Conservation (phyloP, 2,329 filamentous ascomycete genomes). For the Cladosporium sp. region DNA sequence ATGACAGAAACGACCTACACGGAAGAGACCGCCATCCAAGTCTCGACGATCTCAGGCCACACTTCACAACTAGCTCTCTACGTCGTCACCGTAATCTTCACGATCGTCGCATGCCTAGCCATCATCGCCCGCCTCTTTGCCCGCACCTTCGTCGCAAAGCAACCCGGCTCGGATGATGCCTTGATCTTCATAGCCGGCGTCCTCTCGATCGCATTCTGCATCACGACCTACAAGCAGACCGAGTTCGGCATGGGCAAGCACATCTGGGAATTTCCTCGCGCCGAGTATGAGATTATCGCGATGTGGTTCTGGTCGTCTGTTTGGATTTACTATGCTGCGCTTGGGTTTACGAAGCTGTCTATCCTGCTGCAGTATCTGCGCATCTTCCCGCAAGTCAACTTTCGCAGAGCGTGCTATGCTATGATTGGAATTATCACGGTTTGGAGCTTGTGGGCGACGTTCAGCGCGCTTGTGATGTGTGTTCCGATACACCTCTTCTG, state of each 20-base stretch:
- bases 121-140: constrained; percentile 9
- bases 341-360: constrained; percentile 45
- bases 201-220: constrained; percentile 16
- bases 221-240: constrained; percentile 17
- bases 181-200: constrained; percentile 8
- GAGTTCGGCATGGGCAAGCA: constrained; percentile 18
- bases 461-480: constrained; percentile 19
- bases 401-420: constrained; percentile 29
- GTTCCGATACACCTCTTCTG: constrained; percentile 19
- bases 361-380: constrained; percentile 52
- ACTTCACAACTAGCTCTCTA: constrained; percentile 8
- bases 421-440: constrained; percentile 13
- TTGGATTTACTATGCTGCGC: constrained; percentile 43
- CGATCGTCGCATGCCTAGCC: constrained; percentile 12
- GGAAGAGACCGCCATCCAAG: constrained; percentile 3
- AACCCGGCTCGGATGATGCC: constrained; percentile 13
- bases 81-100: constrained; percentile 13
- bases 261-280: constrained; percentile 8
- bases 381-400: constrained; percentile 45
- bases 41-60: constrained; percentile 13
- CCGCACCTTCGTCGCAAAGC: constrained; percentile 8
- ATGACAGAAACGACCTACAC: constrained; percentile 4
- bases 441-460: constrained; percentile 19
- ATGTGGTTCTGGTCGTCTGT: constrained; percentile 31
- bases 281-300: constrained; percentile 12